Conservation (phyloP, 2,329 filamentous ascomycete species). For the Dactylellina drechsleri region DNA sequence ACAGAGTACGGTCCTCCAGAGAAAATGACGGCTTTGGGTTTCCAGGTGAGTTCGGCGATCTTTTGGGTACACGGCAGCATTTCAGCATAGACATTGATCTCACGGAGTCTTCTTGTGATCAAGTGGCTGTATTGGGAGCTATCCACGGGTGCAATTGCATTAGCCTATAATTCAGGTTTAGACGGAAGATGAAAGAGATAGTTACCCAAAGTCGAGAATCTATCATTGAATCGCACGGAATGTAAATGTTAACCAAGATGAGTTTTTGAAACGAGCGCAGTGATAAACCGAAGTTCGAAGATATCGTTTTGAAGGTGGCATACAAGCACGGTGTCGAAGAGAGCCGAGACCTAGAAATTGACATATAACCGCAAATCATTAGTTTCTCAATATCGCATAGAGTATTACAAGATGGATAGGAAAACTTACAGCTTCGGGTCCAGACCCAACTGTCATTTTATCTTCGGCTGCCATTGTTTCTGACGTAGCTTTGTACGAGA, state of each 20-base stretch:
- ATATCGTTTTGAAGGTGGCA: slow-evolving; percentile 17
- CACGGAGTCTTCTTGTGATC: slow-evolving; percentile 78
- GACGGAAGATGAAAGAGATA: slow-evolving; percentile 1
- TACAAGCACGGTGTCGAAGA: slow-evolving; percentile 59
- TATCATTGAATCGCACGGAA: slow-evolving; percentile 28
- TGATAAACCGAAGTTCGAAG: not conserved
- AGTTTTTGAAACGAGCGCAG: not conserved
- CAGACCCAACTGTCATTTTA: slow-evolving; percentile 39
- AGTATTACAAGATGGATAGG: not conserved
- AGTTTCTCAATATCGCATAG: not conserved
- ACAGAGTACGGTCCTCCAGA: slow-evolving; percentile 80
- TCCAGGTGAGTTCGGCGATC: slow-evolving; percentile 78
- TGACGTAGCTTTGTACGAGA: not conserved
- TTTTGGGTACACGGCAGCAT: slow-evolving; percentile 89
- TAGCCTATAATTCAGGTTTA: slow-evolving; percentile 1
- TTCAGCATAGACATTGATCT: slow-evolving; percentile 84
- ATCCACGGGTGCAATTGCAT: not conserved
- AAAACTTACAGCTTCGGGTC: slow-evolving; percentile 37
- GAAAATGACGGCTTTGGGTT: slow-evolving; percentile 84
- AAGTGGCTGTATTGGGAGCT: slow-evolving; percentile 77
- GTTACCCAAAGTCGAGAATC: slow-evolving; percentile 59
- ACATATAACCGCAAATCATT: not conserved
- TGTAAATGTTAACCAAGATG: slow-evolving; percentile 39
- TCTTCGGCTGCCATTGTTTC: slow-evolving; percentile 23
- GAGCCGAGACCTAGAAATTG: slow-evolving; percentile 55